Base-by-base conservation (phyloP, 1,284 basidiomycete species). In the Bjerkandera adusta region DNA sequence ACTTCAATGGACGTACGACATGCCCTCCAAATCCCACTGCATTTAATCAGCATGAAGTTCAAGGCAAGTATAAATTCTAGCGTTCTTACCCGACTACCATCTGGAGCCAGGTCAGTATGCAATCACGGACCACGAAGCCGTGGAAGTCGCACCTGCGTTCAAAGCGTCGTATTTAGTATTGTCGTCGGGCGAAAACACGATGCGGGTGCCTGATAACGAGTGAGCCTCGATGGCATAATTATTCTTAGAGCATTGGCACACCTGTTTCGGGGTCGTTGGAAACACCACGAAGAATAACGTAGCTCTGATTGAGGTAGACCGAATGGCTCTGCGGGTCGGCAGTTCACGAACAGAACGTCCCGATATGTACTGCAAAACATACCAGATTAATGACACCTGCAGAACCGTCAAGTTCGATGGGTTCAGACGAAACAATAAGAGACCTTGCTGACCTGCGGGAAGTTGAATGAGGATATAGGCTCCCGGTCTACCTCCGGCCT, bases 11-110 rank as follows among this genome's bases (percentile, higher is more conserved):
- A 18, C 36, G 8, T 8, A 38, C 36, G 6, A 6, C 36, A 38
- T 38, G 36, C 36, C 36, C 13, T 38, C 36, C 36, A 38, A 38
- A 15, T 38, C 36, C 36, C 36, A 38, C 36, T 38, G 21, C 10
- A 10, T 15, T n/a, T n/a, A n/a, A n/a, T n/a, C n/a, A n/a, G n/a
- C n/a, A n/a, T n/a, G n/a, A n/a, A n/a, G n/a, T n/a, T n/a, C n/a
- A n/a, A n/a, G n/a, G n/a, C n/a, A n/a, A n/a, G n/a, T n/a, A n/a
- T n/a, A n/a, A n/a, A n/a, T n/a, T n/a, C n/a, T n/a, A n/a, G n/a
- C n/a, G n/a, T n/a, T n/a, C n/a, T n/a, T n/a, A n/a, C n/a, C n/a
- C n/a, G n/a, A n/a, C n/a, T n/a, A n/a, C n/a, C n/a, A n/a, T n/a
- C n/a, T n/a, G n/a, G n/a, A n/a, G n/a, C n/a, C n/a, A n/a, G n/a